Percentiles rank a stretch among this genome's conserved stretches.
Conservation (phyloP, 495 filamentous ascomycete genomes). For the Parmelia sp. region DNA sequence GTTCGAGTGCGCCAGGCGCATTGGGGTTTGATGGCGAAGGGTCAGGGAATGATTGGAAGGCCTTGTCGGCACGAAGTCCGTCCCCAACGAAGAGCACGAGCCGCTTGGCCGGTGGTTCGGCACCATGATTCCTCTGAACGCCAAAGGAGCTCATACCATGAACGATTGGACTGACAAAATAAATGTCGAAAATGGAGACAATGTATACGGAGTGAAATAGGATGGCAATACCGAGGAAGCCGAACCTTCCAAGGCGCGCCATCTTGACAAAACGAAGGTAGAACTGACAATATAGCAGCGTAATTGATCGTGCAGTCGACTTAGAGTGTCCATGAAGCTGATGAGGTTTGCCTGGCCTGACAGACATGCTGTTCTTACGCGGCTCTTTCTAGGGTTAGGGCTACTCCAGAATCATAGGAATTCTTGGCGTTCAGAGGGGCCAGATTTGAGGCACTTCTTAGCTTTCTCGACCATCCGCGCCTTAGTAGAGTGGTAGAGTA, state of each 20-base stretch:
- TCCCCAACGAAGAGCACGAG: conserved; percentile 97
- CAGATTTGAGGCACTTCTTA: too few species aligned
- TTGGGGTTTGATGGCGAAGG: conserved; percentile 61
- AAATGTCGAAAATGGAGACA: conserved; percentile 97
- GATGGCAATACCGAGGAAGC: conserved; percentile 86
- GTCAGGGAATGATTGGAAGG: conserved; percentile 89
- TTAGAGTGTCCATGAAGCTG: conserved; percentile 1
- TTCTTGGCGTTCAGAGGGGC: too few species aligned
- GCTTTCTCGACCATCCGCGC: too few species aligned
- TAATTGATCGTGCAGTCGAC: neutral
- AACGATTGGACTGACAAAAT: conserved; percentile 97
- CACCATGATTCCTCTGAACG: conserved; percentile 53
- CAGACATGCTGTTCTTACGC: too few species aligned
- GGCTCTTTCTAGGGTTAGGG: too few species aligned
- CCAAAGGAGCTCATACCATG: conserved; percentile 82
- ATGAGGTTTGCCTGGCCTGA: neutral
- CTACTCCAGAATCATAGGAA: too few species aligned
- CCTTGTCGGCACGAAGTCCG: conserved; percentile 94
- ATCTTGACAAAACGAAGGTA: conserved; percentile 36
- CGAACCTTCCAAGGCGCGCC: conserved; percentile 74
- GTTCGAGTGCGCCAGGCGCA: conserved; percentile 42
- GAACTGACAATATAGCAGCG: neutral
- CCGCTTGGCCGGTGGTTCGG: conserved; percentile 76
- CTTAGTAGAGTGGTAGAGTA: too few species aligned
- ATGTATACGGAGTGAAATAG: conserved; percentile 94